A percentile compares a stretch with the other conserved stretches of the same genome.
These are phyloP conservation scores for Trichoderma afroharzianum DNA, from an alignment of 2,329 filamentous ascomycete genomes.

Conservation along the genomic window DNA sequence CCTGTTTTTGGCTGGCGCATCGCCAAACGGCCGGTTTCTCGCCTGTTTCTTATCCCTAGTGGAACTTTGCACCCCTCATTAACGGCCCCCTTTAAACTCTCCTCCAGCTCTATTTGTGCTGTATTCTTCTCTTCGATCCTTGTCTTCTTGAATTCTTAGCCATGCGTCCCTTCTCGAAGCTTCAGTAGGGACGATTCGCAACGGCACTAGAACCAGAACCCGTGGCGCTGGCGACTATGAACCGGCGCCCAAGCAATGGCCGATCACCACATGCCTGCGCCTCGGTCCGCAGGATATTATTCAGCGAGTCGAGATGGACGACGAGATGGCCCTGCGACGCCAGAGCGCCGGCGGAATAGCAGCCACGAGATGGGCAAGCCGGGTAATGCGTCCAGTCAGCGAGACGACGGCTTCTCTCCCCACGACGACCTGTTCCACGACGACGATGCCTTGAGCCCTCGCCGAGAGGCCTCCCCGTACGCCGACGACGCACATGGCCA, in stretches of 20 bases:
- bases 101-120: neutral
- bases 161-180: neutral
- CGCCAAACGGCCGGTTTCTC: slow-evolving; percentile 1
- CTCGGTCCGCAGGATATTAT: slow-evolving; percentile 16
- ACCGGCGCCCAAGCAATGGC: slow-evolving; percentile 22
- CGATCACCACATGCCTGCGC: slow-evolving; percentile 20
- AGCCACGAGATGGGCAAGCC: slow-evolving; percentile 46
- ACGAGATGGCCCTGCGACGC: slow-evolving; percentile 18
- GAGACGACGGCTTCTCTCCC: slow-evolving; percentile 19
- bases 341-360: slow-evolving; percentile 15
- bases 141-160: neutral
- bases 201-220: neutral
- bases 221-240: slow-evolving; percentile 20
- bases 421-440: slow-evolving; percentile 19
- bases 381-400: slow-evolving; percentile 35
- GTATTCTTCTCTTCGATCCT: neutral
- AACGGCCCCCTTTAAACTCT: neutral
- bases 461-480: neutral
- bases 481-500: slow-evolving; percentile 19
- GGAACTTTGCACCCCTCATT: slow-evolving; percentile 15
- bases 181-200: neutral
- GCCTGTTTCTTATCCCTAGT: slow-evolving; percentile 8
- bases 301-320: slow-evolving; percentile 13
- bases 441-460: slow-evolving; percentile 6
- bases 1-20: neutral